Conservation (phyloP, 73 alveolate genomes). For the Uronychia setigera region DNA sequence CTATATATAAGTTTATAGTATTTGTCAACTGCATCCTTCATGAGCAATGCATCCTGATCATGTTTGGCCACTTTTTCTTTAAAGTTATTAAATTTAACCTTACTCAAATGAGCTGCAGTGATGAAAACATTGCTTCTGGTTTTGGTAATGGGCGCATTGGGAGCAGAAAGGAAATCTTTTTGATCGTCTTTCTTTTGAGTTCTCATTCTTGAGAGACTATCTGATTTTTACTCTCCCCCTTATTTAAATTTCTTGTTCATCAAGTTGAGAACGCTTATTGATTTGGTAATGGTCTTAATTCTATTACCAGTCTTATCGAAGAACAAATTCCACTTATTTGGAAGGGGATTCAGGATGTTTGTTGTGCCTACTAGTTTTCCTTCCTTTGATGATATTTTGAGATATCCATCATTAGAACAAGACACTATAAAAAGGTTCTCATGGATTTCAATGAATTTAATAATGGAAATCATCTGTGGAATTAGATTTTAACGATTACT, state of each 20-base stretch:
- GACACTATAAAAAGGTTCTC: constrained; percentile 17
- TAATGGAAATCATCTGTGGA: neutral
- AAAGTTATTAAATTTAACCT: neutral
- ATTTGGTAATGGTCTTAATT: neutral
- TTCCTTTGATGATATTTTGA: constrained; percentile 9
- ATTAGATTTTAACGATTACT: neutral
- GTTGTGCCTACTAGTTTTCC: constrained; percentile 35
- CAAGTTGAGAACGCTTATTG: constrained; percentile 9
- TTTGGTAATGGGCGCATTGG: neutral
- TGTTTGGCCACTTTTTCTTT: constrained; percentile 4
- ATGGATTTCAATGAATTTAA: constrained; percentile 19
- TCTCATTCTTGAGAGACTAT: too few species aligned
- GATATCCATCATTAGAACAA: constrained; percentile 40
- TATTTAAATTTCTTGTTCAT: constrained; percentile 22
- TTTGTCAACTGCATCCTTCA: constrained; percentile 1
- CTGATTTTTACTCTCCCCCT: too few species aligned
- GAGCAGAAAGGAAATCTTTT: too few species aligned
- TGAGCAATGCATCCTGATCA: neutral
- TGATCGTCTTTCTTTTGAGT: too few species aligned
- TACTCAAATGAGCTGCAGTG: constrained; percentile 3
- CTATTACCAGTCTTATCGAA: constrained; percentile 35
- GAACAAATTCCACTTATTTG: constrained; percentile 44
- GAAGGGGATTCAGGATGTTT: constrained; percentile 45
- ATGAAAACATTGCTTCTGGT: neutral
- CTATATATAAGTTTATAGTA: constrained; percentile 2